phyloP scores from a whole-genome alignment of 257 asterid species.

The Solanum rostratum region DNA sequence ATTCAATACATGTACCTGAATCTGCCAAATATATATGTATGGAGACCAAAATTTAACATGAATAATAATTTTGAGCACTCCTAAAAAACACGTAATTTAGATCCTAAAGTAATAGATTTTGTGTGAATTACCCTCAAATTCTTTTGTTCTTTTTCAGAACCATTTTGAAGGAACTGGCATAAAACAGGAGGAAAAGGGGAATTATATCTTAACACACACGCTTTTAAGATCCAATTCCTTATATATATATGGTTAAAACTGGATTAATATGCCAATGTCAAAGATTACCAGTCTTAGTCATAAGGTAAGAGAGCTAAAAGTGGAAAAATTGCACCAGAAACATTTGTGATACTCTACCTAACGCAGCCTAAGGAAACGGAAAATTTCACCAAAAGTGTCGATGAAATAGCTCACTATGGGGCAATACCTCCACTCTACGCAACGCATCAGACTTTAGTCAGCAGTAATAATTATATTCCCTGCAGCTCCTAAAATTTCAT shows the following conservation, averaged over 20 bases:
- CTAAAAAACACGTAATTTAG: too few species aligned
- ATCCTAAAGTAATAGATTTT: too few species aligned
- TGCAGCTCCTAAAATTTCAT: not conserved
- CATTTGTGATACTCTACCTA: not conserved
- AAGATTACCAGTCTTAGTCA: not conserved
- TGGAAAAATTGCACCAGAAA: not conserved
- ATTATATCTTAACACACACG: not conserved
- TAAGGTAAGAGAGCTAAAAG: not conserved
- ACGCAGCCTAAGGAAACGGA: not conserved
- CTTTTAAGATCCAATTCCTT: not conserved
- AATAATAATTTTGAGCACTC: too few species aligned
- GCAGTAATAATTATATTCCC: not conserved
- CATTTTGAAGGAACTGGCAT: not conserved
- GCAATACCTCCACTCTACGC: not conserved
- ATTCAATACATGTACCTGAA: too few species aligned
- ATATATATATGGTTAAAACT: not conserved
- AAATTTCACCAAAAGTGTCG: not conserved
- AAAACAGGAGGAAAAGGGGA: not conserved
- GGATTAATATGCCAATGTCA: not conserved
- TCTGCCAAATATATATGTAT: too few species aligned
- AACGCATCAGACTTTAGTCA: not conserved
- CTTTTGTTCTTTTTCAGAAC: not conserved
- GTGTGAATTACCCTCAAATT: too few species aligned
- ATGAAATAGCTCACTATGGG: not conserved
- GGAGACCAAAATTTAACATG: too few species aligned